Base-by-base conservation (phyloP, 139 green algal genomes). In the Chlamydomonas sp. region DNA sequence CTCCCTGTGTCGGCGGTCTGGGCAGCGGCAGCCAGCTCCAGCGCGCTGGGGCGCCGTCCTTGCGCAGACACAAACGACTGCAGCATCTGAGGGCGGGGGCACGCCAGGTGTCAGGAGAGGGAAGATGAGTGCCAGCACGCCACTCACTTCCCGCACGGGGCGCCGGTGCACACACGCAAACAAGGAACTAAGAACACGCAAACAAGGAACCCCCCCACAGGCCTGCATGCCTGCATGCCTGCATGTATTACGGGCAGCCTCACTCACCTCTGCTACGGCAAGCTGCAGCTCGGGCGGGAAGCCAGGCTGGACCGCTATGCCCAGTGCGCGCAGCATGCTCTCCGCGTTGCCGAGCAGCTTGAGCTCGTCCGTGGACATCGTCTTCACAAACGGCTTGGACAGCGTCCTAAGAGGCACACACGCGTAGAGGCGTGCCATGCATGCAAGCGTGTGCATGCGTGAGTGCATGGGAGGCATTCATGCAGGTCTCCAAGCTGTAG, bases 41-140 rank as follows among this genome's bases (percentile, higher is more conserved):
- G 20, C 13, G 60, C 65, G 43, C 58, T 76, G 4, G 76, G 76
- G 20, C 68, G 65, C 57, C 67, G 71, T 57, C 72, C 68, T 48
- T 82, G 69, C 1, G 70, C 76, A 2, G 50, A 73, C 10, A 72
- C 67, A 61, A 82, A 82, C 2, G 43, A 34, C 6, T 59, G 48
- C 22, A 82, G 33, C 58, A 69, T 76, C 76, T 82, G 71, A 28
- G 57, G 24, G n/a, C 16, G 47, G 22, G 47, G 20, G 22, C 47
- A 61, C 5, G n/a, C n/a, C n/a, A n/a, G n/a, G n/a, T n/a, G n/a
- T n/a, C n/a, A n/a, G n/a, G n/a, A n/a, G n/a, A n/a, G n/a, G n/a
- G n/a, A n/a, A n/a, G n/a, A n/a, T n/a, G n/a, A n/a, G n/a, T n/a
- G n/a, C n/a, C n/a, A n/a, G n/a, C n/a, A n/a, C n/a, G n/a, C n/a